Evolutionary conservation across 176 grass and related monocot genomes (phyloP).

Genomic region (Tuctoria greenei): DNA sequence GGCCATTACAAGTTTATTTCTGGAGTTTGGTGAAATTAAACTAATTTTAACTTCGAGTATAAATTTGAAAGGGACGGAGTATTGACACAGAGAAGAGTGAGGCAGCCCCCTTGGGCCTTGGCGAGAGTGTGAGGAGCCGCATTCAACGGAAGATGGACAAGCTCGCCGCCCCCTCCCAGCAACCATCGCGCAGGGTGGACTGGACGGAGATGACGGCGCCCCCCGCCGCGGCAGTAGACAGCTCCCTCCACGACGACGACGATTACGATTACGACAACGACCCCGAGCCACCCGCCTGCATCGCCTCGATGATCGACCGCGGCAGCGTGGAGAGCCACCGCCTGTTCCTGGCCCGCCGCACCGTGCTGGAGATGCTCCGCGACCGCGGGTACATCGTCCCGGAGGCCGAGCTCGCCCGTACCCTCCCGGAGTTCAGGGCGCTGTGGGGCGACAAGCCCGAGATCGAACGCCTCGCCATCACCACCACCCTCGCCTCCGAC

Average conservation of each 20-base stretch:
- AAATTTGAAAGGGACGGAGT: too few species aligned
- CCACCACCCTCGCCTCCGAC: slow-evolving; percentile 48
- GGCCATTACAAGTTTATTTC: too few species aligned
- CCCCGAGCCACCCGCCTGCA: slow-evolving; percentile 45
- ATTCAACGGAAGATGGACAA: slow-evolving; percentile 4
- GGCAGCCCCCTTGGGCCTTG: too few species aligned
- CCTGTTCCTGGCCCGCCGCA: slow-evolving; percentile 85
- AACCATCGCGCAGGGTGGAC: not conserved
- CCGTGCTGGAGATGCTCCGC: slow-evolving; percentile 81
- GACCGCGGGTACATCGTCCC: slow-evolving; percentile 68
- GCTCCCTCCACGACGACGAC: not conserved
- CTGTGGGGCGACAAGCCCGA: slow-evolving; percentile 49
- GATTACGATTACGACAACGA: not conserved
- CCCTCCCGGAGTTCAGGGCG: slow-evolving; percentile 72
- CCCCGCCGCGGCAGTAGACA: not conserved
- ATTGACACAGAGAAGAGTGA: too few species aligned
- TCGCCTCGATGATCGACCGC: slow-evolving; percentile 60
- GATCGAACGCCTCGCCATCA: slow-evolving; percentile 55
- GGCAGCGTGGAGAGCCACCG: slow-evolving; percentile 64
- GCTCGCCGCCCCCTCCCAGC: slow-evolving; percentile 8
- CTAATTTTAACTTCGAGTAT: too few species aligned
- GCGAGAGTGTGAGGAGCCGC: not conserved
- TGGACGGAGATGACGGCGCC: slow-evolving; percentile 31
- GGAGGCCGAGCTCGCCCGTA: slow-evolving; percentile 50
- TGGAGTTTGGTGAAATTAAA: too few species aligned